These are phyloP conservation scores for Moricandia moricandioides DNA, from an alignment of 345 rosid genomes.

Conservation along the genomic window DNA sequence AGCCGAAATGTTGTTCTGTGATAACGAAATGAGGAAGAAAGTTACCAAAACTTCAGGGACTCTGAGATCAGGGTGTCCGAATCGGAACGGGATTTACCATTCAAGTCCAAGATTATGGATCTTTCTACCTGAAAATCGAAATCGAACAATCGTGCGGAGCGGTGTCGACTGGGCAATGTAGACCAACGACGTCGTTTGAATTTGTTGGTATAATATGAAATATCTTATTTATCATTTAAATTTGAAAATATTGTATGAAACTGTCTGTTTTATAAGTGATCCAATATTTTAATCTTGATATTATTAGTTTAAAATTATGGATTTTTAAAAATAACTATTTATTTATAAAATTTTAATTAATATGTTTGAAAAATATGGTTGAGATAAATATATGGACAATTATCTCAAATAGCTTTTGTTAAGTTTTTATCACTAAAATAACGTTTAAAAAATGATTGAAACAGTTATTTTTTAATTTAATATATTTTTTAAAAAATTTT, in stretches of 20 bases:
- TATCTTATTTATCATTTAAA: background rate
- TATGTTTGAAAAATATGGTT: background rate
- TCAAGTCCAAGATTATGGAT: background rate
- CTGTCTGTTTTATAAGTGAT: background rate
- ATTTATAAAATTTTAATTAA: too few species aligned
- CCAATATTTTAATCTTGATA: background rate
- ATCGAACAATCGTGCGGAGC: constrained; percentile 14
- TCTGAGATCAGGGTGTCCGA: background rate
- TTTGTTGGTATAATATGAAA: background rate
- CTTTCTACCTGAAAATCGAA: constrained; percentile 7
- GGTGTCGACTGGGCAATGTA: background rate
- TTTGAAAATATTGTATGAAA: too few species aligned
- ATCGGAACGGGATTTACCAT: background rate
- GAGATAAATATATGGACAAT: too few species aligned
- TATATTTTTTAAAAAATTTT: too few species aligned
- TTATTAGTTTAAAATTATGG: too few species aligned
- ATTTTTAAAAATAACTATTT: too few species aligned
- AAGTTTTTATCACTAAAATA: too few species aligned
- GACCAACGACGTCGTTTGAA: background rate
- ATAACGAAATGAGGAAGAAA: background rate
- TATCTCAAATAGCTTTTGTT: too few species aligned
- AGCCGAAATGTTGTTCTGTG: background rate
- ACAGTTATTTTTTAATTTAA: too few species aligned
- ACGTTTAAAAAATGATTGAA: too few species aligned
- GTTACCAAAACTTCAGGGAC: background rate